Conservation (phyloP, 805 yeast genomes). For the Metschnikowia gruessii region DNA sequence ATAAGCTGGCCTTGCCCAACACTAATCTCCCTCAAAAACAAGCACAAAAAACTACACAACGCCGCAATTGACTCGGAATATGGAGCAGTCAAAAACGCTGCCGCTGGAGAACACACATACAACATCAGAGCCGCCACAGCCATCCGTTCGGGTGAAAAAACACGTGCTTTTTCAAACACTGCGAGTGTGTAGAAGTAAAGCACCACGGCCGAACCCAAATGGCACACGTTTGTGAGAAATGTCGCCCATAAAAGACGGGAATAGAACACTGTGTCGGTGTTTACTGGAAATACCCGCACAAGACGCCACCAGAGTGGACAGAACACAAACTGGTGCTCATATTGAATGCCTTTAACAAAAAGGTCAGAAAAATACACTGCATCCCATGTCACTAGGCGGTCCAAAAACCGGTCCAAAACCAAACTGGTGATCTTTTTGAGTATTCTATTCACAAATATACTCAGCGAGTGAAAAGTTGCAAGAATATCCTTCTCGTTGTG, state of each 20-base stretch:
- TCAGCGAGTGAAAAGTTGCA: constrained; percentile 11
- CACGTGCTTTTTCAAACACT: constrained; percentile 20
- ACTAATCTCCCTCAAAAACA: constrained; percentile 47
- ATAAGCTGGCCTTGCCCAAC: constrained; percentile 11
- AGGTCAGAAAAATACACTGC: constrained; percentile 68
- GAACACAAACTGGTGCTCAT: constrained; percentile 90
- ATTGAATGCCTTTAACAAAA: constrained; percentile 49
- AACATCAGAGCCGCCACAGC: constrained; percentile 33
- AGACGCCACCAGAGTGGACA: constrained; percentile 72
- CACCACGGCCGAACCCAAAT: constrained; percentile 47
- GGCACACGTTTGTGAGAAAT: constrained; percentile 49
- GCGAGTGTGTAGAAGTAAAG: constrained; percentile 48
- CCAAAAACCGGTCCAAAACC: constrained; percentile 29
- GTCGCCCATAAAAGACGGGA: constrained; percentile 30
- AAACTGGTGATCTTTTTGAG: background rate
- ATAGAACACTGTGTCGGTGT: constrained; percentile 10
- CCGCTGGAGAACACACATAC: constrained; percentile 70
- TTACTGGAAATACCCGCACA: constrained; percentile 26
- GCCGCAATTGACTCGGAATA: constrained; percentile 78
- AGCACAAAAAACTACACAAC: constrained; percentile 53
- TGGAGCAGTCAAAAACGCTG: constrained; percentile 68
- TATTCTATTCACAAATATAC: background rate
- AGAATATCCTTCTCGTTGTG: constrained; percentile 8
- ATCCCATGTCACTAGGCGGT: constrained; percentile 78
- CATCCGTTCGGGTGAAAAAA: constrained; percentile 20